A percentile compares a stretch with the other conserved stretches of the same genome.
Conservation (phyloP, 345 rosid species). For the Carallia pectinifolia region DNA sequence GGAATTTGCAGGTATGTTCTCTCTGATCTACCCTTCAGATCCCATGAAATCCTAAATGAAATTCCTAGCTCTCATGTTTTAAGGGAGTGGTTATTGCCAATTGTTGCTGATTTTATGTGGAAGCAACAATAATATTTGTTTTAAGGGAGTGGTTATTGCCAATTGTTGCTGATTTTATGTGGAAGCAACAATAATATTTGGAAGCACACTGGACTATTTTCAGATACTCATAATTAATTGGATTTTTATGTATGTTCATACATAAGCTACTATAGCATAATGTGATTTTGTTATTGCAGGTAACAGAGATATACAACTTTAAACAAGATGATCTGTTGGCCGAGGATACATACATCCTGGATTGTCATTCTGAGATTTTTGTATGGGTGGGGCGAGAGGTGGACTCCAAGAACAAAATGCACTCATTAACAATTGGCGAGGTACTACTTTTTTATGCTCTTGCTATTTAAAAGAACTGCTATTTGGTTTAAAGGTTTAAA, state of each 20-base stretch:
- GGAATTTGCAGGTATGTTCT: conserved; percentile 72
- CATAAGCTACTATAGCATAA: background rate
- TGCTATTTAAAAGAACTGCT: background rate
- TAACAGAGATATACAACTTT: conserved; percentile 79
- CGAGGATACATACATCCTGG: conserved; percentile 90
- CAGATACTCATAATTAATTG: background rate
- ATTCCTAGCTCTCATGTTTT: conserved; percentile 6
- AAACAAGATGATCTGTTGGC: conserved; percentile 98
- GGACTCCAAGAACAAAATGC: conserved; percentile 65
- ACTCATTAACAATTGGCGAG: conserved; percentile 80
- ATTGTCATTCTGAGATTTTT: conserved; percentile 79
- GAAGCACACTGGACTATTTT: background rate
- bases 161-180: background rate
- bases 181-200: background rate
- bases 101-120: too few relatives aligned
- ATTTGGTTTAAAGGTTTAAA: background rate
- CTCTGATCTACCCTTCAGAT: conserved; percentile 8
- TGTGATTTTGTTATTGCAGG: conserved; percentile 45
- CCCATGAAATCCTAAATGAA: background rate
- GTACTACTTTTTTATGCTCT: conserved; percentile 35
- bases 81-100: background rate
- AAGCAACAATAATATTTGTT: background rate
- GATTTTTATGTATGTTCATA: background rate
- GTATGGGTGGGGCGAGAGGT: conserved; percentile 96
- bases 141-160: background rate